phyloP scores from a whole-genome alignment of 1,284 basidiomycete species.

The Ustilago vetiveriae region DNA sequence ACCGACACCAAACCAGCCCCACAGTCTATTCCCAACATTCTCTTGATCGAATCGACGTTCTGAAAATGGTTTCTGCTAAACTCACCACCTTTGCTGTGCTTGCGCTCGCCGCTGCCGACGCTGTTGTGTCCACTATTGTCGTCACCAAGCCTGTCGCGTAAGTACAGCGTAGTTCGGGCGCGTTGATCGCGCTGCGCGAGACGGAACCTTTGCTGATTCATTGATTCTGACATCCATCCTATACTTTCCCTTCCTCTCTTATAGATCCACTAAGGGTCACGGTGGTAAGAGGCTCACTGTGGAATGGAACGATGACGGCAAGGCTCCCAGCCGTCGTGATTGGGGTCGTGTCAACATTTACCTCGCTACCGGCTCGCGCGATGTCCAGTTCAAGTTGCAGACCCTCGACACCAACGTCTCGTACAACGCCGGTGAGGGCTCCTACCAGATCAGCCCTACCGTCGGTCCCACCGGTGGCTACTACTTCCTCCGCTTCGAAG shows the following conservation, averaged over 20 bases:
- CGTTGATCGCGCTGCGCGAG: neutral
- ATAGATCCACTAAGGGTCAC: constrained; percentile 46
- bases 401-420: constrained; percentile 43
- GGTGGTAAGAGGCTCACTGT: constrained; percentile 46
- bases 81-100: constrained; percentile 42
- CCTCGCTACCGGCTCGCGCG: constrained; percentile 55
- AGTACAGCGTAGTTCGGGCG: constrained; percentile 10
- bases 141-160: constrained; percentile 56
- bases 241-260: neutral
- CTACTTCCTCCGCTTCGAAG: constrained; percentile 63
- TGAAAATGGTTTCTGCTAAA: constrained; percentile 32
- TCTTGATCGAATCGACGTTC: too few relatives aligned
- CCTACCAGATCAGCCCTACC: constrained; percentile 40
- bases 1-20: constrained; percentile 5
- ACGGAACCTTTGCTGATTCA: neutral
- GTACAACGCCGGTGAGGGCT: constrained; percentile 12
- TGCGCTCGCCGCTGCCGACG: constrained; percentile 37
- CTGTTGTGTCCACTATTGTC: constrained; percentile 47
- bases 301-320: constrained; percentile 59
- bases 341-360: constrained; percentile 61
- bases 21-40: constrained; percentile 3
- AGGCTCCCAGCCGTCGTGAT: constrained; percentile 35
- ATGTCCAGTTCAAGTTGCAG: constrained; percentile 61
- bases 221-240: neutral
- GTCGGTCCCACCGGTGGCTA: constrained; percentile 52